Evolutionary conservation across 768 basidiomycete genomes (phyloP).

Genomic region (Hygrocybe coccinea): DNA sequence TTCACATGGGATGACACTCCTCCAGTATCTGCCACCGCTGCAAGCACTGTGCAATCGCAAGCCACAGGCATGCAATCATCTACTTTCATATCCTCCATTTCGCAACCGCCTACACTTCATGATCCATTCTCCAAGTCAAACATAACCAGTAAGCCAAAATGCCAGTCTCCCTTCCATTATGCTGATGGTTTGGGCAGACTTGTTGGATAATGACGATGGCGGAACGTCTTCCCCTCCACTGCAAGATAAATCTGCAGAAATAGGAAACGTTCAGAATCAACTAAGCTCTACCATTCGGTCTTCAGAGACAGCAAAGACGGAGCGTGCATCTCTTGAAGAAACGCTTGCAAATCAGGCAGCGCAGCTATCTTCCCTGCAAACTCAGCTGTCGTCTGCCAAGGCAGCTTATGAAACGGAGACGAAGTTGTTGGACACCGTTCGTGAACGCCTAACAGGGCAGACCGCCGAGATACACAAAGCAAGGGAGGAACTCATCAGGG

Average conservation of each 20-base stretch:
- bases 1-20: constrained; percentile 56
- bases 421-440: constrained; percentile 58
- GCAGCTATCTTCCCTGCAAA: constrained; percentile 76
- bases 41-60: constrained; percentile 29
- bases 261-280: constrained; percentile 85
- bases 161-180: constrained; percentile 13
- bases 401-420: constrained; percentile 84
- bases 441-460: constrained; percentile 65
- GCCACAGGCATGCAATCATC: constrained; percentile 23
- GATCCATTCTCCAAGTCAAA: constrained; percentile 49
- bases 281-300: constrained; percentile 74
- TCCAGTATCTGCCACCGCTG: constrained; percentile 41
- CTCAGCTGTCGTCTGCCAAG: constrained; percentile 77
- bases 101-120: constrained; percentile 22
- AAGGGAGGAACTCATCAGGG: constrained; percentile 74
- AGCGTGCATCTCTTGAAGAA: constrained; percentile 62
- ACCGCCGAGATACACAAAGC: constrained; percentile 64
- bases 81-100: constrained; percentile 20
- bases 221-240: constrained; percentile 45
- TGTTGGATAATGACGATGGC: constrained; percentile 74
- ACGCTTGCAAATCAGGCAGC: constrained; percentile 62
- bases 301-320: constrained; percentile 57
- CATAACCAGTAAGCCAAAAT: constrained; percentile 23
- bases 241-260: constrained; percentile 75
- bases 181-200: constrained; percentile 38